Conservation (phyloP, 75 land plant species). For the Larix kaempferi region DNA sequence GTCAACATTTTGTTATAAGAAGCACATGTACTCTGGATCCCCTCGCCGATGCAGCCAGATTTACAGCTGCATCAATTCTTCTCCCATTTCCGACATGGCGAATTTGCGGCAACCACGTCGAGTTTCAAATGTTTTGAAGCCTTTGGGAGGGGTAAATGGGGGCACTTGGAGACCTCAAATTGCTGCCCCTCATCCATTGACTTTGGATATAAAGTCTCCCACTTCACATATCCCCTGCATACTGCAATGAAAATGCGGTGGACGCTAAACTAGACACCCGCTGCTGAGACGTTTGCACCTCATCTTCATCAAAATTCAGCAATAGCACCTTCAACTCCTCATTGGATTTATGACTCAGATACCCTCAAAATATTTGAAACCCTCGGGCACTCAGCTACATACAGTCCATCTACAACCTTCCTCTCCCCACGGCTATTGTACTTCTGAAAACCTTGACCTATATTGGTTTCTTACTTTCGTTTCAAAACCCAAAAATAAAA, state of each 20-base stretch:
- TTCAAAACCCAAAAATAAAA: background rate
- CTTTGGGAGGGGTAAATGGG: slow-evolving; percentile 43
- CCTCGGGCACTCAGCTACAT: slow-evolving; percentile 36
- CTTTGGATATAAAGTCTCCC: too few relatives aligned
- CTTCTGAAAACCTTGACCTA: slow-evolving; percentile 25
- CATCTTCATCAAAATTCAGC: slow-evolving; percentile 47
- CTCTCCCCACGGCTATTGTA: slow-evolving; percentile 36
- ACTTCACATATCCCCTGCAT: slow-evolving; percentile 13
- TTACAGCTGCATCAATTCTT: slow-evolving; percentile 44
- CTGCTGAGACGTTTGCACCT: slow-evolving; percentile 25
- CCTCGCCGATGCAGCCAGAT: slow-evolving; percentile 40
- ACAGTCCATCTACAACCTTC: slow-evolving; percentile 14
- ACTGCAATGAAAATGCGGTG: slow-evolving; percentile 28
- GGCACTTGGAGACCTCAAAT: slow-evolving; percentile 59
- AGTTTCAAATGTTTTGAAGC: slow-evolving; percentile 24
- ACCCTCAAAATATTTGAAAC: slow-evolving; percentile 20
- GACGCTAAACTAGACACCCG: slow-evolving; percentile 27
- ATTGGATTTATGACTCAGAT: slow-evolving; percentile 13
- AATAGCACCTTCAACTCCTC: slow-evolving; percentile 44
- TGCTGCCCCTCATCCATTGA: slow-evolving; percentile 67
- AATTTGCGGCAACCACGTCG: slow-evolving; percentile 60
- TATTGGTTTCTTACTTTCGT: background rate
- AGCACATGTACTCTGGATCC: slow-evolving; percentile 13
- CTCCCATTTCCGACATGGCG: slow-evolving; percentile 4
- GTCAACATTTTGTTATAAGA: slow-evolving; percentile 38